phyloP scores from a whole-genome alignment of 768 basidiomycete genomes.

The Naganishia antarctica region DNA sequence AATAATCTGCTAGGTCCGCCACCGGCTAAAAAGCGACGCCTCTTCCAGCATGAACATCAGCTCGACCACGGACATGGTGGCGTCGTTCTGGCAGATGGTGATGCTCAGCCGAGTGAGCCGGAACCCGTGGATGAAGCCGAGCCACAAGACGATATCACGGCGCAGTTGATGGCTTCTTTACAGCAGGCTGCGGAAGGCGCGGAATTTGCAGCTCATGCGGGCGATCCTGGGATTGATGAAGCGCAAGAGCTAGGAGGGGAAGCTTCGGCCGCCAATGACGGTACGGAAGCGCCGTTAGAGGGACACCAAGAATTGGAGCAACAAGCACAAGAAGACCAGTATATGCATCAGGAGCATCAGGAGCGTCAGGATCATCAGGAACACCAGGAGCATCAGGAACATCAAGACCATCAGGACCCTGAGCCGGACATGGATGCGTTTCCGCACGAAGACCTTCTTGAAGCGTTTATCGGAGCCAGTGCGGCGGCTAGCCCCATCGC shows the following conservation, averaged over 20 bases:
- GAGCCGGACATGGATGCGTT: neutral
- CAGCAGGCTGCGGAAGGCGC: conserved; percentile 7
- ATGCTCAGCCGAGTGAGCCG: no score
- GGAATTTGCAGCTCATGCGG: neutral
- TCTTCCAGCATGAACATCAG: conserved; percentile 10
- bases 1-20: neutral
- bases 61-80: neutral
- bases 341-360: no score
- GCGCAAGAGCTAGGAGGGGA: neutral
- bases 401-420: neutral
- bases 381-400: no score
- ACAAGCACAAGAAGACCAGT: no score
- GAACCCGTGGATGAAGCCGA: neutral
- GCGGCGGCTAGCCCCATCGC: neutral
- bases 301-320: no score
- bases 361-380: neutral
- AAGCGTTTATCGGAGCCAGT: conserved; percentile 7
- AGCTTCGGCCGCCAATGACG: neutral
- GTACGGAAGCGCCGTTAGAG: neutral
- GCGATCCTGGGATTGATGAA: neutral
- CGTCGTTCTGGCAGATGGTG: neutral
- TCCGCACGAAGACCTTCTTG: conserved; percentile 1
- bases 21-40: conserved; percentile 8
- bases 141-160: neutral
- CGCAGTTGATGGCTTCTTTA: conserved; percentile 10